A percentile compares a stretch with the other conserved stretches of the same genome.
Conservation (phyloP, 768 basidiomycete genomes). For the Trametes punicea region DNA sequence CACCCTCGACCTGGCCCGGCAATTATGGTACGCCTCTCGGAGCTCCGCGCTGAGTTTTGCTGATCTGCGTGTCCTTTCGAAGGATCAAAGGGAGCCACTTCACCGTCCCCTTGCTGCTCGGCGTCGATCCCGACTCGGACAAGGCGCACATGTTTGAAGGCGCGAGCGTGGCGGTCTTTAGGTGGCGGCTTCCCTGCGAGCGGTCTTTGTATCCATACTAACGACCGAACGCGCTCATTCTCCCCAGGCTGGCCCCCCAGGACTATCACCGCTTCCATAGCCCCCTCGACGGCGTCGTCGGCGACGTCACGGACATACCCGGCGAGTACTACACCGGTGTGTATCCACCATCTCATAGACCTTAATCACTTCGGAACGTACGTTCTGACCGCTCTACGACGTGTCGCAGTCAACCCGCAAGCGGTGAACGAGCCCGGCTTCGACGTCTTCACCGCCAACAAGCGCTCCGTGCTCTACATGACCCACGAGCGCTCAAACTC, state of each 20-base stretch:
- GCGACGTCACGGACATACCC: slow-evolving; percentile 42
- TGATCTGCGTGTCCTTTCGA: background rate
- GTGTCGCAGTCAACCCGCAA: slow-evolving; percentile 69
- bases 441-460: slow-evolving; percentile 65
- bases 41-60: too few species aligned
- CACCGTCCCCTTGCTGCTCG: slow-evolving; percentile 57
- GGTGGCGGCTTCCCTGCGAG: slow-evolving; percentile 29
- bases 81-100: slow-evolving; percentile 74
- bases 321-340: slow-evolving; percentile 63
- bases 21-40: slow-evolving; percentile 72
- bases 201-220: background rate
- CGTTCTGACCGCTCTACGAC: background rate
- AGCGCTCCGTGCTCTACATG: slow-evolving; percentile 52
- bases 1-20: slow-evolving; percentile 51
- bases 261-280: slow-evolving; percentile 84
- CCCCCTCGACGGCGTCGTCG: slow-evolving; percentile 55
- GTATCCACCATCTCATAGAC: background rate
- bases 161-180: slow-evolving; percentile 60
- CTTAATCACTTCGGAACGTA: background rate
- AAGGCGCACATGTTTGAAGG: slow-evolving; percentile 40
- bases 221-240: background rate
- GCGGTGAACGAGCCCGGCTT: slow-evolving; percentile 66
- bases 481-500: slow-evolving; percentile 43
- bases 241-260: slow-evolving; percentile 57
- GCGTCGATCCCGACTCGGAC: slow-evolving; percentile 41